Evolutionary conservation across 208 protist species (phyloP).

Genomic region (Herpetomonas tarakana): DNA sequence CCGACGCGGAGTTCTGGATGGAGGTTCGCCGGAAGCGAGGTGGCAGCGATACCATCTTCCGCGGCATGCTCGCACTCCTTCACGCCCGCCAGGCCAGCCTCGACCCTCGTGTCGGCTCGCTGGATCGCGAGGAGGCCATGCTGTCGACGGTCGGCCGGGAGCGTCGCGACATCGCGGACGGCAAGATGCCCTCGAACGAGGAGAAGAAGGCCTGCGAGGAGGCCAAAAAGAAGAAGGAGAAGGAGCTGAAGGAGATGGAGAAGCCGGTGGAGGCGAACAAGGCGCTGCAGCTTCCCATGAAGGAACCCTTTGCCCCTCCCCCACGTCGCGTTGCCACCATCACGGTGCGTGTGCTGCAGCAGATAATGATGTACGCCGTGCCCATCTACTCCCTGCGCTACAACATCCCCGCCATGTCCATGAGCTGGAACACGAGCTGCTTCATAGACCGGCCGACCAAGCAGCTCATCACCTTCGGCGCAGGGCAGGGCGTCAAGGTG

Average conservation of each 20-base stretch:
- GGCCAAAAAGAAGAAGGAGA: constrained; percentile 17
- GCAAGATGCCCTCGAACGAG: constrained; percentile 21
- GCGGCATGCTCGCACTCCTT: constrained; percentile 55
- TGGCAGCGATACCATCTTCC: constrained; percentile 66
- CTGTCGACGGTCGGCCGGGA: constrained; percentile 21
- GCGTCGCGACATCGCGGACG: constrained; percentile 31
- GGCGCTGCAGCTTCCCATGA: constrained; percentile 11
- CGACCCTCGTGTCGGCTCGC: constrained; percentile 30
- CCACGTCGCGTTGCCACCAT: constrained; percentile 33
- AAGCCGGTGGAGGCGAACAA: constrained; percentile 37
- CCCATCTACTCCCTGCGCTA: constrained; percentile 80
- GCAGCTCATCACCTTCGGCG: constrained; percentile 80
- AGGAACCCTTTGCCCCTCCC: constrained; percentile 2
- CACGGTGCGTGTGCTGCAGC: constrained; percentile 74
- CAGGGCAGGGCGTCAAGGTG: constrained; percentile 68
- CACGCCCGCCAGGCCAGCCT: constrained; percentile 58
- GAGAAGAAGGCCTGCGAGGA: constrained; percentile 29
- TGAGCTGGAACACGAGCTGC: constrained; percentile 82
- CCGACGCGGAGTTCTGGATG: constrained; percentile 86
- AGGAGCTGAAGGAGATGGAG: constrained; percentile 28
- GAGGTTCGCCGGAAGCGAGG: constrained; percentile 53
- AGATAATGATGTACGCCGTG: constrained; percentile 84
- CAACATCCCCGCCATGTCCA: constrained; percentile 88
- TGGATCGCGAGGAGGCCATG: constrained; percentile 35
- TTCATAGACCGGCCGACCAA: constrained; percentile 70